Base-by-base conservation (phyloP, 169 alveolate genomes). In the Theileria sp. region DNA sequence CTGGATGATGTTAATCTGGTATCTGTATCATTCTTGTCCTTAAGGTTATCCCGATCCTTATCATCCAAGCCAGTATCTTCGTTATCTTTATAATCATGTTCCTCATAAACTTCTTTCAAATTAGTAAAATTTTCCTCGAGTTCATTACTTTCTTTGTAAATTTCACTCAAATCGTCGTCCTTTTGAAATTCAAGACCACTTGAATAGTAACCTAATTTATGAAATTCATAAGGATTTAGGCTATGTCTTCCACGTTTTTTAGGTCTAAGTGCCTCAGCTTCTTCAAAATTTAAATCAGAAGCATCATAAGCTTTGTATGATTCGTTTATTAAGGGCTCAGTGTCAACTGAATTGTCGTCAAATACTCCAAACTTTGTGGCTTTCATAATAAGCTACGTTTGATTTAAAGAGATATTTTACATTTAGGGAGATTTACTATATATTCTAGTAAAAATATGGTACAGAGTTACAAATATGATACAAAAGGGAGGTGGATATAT, bases 11-110 rank as follows among this genome's bases (percentile, higher is more conserved):
- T 64, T 15, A 64, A 38, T 21, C 72, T 64, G 54, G 72, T 64
- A 38, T 64, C 72, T 5, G 72, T 64, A 15, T 64, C 72, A n/a
- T n/a, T 64, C 15, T 64, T 64, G 50, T 64, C 72, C 72, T 64
- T 64, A 13, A n/a, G 54, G 54, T 2, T 44, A 44, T 44, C 54
- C 54, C 54, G 1, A 44, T 4, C 54, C 54, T 44, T 44, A 44
- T 44, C 54, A 44, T 44, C 54, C 8, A 44, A 44, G 54, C 8
- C 8, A 13, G 12, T 8, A 7, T 44, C 15, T 15, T 44, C 54
- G 54, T 44, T 44, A 44, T 4, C 54, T 44, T 44, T 44, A 8
- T 44, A 44, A 44, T 44, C 54, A 44, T 44, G 3, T n/a, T 64
- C 72, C n/a, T 64, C 38, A 8, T 64, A 23, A 32, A 38, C 32